phyloP scores from a whole-genome alignment of 108 stramenopile species.

The Epithemia pelagica region DNA sequence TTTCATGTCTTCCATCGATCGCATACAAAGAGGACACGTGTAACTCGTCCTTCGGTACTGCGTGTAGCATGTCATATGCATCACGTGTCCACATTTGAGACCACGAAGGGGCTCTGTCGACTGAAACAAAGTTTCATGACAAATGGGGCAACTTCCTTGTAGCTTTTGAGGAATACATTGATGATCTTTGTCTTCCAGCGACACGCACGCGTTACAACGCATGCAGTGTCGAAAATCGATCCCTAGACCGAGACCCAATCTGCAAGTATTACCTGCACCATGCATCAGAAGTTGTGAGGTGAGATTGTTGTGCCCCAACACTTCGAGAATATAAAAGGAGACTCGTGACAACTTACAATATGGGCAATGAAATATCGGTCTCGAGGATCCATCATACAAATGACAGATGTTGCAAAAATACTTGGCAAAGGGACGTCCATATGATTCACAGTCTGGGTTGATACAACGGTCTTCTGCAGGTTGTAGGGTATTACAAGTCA shows the following conservation, averaged over 20 bases:
- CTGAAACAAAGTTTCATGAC: constrained; percentile 83
- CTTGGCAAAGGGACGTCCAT: constrained; percentile 62
- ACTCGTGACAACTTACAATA: constrained; percentile 29
- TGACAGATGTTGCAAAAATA: constrained; percentile 88
- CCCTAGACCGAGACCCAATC: constrained; percentile 85
- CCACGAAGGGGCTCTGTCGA: constrained; percentile 81
- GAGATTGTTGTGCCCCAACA: too few species aligned
- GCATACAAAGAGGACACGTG: constrained; percentile 82
- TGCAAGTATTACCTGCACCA: constrained; percentile 87
- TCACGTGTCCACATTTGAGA: constrained; percentile 91
- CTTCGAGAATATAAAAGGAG: too few species aligned
- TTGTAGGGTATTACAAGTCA: constrained; percentile 82
- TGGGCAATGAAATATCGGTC: constrained; percentile 89
- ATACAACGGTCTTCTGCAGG: constrained; percentile 70
- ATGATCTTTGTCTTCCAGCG: constrained; percentile 65
- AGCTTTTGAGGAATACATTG: constrained; percentile 89
- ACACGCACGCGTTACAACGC: constrained; percentile 96
- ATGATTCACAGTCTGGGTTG: constrained; percentile 62
- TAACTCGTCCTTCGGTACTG: constrained; percentile 56
- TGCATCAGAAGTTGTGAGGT: too few species aligned
- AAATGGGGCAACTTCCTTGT: constrained; percentile 91
- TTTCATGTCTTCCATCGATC: constrained; percentile 80
- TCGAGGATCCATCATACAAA: constrained; percentile 76
- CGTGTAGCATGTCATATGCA: constrained; percentile 89
- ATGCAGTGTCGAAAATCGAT: constrained; percentile 96